Conservation (phyloP, 73 alveolate genomes). For the Paramecium sonneborni region DNA sequence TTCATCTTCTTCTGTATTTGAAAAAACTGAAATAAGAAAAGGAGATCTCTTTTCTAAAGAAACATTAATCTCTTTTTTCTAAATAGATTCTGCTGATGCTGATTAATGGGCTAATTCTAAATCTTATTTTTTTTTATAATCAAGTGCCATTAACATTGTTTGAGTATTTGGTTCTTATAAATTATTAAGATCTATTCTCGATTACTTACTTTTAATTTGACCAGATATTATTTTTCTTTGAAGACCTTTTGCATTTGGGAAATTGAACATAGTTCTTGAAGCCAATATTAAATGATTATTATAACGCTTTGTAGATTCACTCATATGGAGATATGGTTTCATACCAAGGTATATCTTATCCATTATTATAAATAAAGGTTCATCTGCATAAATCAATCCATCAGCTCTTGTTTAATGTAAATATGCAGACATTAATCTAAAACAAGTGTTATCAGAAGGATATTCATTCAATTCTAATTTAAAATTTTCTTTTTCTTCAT, state of each 20-base stretch:
- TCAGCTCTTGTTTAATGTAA: not conserved
- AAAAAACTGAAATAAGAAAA: not conserved
- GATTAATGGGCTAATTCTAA: not conserved
- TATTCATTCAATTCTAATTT: conserved; percentile 59
- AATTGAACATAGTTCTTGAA: conserved; percentile 24
- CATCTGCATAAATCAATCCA: conserved; percentile 38
- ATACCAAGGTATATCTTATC: conserved; percentile 44
- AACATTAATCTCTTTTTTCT: conserved; percentile 35
- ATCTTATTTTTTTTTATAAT: conserved; percentile 38
- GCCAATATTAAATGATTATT: not conserved
- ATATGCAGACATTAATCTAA: conserved; percentile 50
- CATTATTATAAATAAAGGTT: conserved; percentile 45
- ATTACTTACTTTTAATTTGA: not conserved
- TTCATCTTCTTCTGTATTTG: conserved; percentile 23
- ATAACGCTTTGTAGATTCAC: not conserved
- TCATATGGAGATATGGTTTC: conserved; percentile 31
- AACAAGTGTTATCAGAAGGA: conserved; percentile 61
- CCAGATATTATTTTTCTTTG: conserved; percentile 22
- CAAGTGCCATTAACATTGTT: conserved; percentile 24
- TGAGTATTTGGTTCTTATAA: conserved; percentile 48
- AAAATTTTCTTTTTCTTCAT: conserved; percentile 61
- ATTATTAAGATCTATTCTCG: not conserved
- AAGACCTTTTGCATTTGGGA: conserved; percentile 31
- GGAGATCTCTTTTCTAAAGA: conserved; percentile 44
- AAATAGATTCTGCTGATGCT: not conserved